phyloP scores from a whole-genome alignment of 176 grass and related monocot genomes.

The Poa pratensis region DNA sequence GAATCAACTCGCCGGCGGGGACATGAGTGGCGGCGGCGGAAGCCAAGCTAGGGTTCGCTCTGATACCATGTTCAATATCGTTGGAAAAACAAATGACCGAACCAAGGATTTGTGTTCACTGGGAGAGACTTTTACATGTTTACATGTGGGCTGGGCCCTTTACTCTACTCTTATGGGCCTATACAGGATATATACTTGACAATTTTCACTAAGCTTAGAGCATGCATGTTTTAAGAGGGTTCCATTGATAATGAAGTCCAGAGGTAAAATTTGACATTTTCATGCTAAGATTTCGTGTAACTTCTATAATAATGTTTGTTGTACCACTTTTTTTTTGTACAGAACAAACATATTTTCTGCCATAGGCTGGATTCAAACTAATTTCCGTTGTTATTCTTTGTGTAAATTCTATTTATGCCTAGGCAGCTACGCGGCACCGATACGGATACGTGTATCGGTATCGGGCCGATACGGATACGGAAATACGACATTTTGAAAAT shows the following conservation, averaged over 20 bases:
- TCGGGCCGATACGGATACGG: too few species aligned
- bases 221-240: not conserved
- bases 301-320: not conserved
- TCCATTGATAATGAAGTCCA: not conserved
- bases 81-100: too few species aligned
- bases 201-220: not conserved
- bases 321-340: constrained; percentile 2
- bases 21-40: not conserved
- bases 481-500: too few species aligned
- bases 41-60: not conserved
- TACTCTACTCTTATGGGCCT: too few species aligned
- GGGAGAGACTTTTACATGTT: too few species aligned
- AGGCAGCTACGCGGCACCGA: too few species aligned
- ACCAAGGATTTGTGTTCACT: too few species aligned
- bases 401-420: not conserved
- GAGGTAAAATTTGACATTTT: not conserved
- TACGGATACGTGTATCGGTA: too few species aligned
- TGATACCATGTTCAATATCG: not conserved
- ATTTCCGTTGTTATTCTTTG: not conserved
- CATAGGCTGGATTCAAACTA: not conserved
- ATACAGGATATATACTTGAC: not conserved
- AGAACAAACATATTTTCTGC: constrained; percentile 15
- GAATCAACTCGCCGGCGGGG: not conserved
- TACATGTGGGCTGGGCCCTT: too few species aligned
- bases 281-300: not conserved